phyloP scores from a whole-genome alignment of 2,329 filamentous ascomycete genomes.

The Aspergillus sojae region DNA sequence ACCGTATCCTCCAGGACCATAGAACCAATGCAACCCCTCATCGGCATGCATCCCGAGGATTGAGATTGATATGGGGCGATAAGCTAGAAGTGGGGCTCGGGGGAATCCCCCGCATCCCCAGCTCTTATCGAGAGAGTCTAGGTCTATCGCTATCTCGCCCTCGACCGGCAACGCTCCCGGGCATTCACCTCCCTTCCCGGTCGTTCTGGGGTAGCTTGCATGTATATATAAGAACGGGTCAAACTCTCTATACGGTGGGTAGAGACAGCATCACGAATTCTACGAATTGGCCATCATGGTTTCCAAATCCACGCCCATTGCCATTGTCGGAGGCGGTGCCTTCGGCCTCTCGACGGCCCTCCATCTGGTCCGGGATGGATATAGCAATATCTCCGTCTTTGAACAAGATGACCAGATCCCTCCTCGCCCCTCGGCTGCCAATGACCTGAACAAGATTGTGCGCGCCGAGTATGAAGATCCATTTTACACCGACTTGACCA shows the following conservation, averaged over 20 bases:
- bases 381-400: conserved; percentile 52
- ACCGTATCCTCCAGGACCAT: neutral
- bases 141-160: neutral
- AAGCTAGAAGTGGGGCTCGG: neutral
- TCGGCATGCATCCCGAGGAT: neutral
- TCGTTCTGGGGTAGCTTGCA: neutral
- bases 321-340: conserved; percentile 18
- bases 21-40: neutral
- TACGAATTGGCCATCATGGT: neutral
- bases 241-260: neutral
- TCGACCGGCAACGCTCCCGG: neutral
- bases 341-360: conserved; percentile 56
- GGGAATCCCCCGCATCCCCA: neutral
- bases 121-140: neutral
- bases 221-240: neutral
- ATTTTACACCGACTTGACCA: conserved; percentile 58
- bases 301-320: conserved; percentile 1
- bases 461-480: conserved; percentile 61
- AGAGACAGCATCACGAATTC: neutral
- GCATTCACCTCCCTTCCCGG: neutral
- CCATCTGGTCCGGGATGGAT: conserved; percentile 49
- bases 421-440: conserved; percentile 57
- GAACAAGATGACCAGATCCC: conserved; percentile 51
- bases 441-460: conserved; percentile 65
- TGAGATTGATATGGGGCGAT: neutral